A percentile compares a stretch with the other conserved stretches of the same genome.
These are phyloP conservation scores for Coemansia sp. DNA, from an alignment of 192 early-diverging fungal species.

Conservation along the genomic window DNA sequence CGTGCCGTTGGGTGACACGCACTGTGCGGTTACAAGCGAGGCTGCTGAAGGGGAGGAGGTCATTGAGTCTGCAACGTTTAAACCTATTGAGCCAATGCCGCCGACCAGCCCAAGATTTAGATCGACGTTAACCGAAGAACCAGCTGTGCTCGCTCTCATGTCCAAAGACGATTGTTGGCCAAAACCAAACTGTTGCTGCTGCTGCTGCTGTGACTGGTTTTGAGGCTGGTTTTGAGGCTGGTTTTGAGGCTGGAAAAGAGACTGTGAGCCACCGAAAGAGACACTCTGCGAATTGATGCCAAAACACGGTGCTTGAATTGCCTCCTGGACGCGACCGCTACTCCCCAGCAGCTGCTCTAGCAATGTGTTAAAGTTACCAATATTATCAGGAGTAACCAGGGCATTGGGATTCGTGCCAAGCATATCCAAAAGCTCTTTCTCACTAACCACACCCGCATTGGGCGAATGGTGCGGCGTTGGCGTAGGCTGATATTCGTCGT, in stretches of 20 bases:
- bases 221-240: background rate
- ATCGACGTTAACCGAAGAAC: background rate
- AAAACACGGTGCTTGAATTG: background rate
- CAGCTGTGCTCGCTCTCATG: background rate
- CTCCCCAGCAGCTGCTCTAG: slow-evolving; percentile 38
- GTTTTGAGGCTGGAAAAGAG: slow-evolving; percentile 3
- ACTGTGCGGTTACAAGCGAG: slow-evolving; percentile 26
- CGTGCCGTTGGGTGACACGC: slow-evolving; percentile 29
- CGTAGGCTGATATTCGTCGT: slow-evolving; percentile 48
- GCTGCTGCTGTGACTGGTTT: background rate
- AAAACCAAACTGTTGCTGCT: slow-evolving; percentile 12
- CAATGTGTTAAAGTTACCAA: slow-evolving; percentile 33
- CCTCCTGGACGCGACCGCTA: slow-evolving; percentile 20
- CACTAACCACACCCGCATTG: slow-evolving; percentile 22
- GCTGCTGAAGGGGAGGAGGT: slow-evolving; percentile 31
- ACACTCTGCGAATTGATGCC: background rate
- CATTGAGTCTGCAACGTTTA: slow-evolving; percentile 23
- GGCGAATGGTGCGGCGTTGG: slow-evolving; percentile 56
- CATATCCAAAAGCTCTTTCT: slow-evolving; percentile 35
- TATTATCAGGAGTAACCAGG: slow-evolving; percentile 36
- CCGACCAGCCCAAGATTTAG: background rate
- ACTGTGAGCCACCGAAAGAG: slow-evolving; percentile 8
- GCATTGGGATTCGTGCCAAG: slow-evolving; percentile 41
- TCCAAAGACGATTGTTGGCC: slow-evolving; percentile 3
- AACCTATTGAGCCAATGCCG: slow-evolving; percentile 1